A percentile compares a stretch with the other conserved stretches of the same genome.
These are phyloP conservation scores for Aspergillus sp. DNA, from an alignment of 2,329 filamentous ascomycete genomes.

Conservation along the genomic window DNA sequence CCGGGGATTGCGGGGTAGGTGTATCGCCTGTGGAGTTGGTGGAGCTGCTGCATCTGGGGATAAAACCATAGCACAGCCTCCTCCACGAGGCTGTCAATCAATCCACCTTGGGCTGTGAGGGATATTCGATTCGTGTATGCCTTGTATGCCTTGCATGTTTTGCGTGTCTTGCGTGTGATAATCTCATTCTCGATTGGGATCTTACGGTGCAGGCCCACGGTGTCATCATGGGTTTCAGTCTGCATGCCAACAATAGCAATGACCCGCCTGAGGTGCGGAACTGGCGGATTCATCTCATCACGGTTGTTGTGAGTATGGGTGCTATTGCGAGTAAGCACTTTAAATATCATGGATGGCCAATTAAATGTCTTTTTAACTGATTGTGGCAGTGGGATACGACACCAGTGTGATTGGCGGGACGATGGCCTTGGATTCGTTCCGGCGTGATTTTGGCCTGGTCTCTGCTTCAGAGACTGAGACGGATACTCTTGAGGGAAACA, in stretches of 20 bases:
- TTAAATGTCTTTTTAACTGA: neutral
- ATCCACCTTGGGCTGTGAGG: no score
- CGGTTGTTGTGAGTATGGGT: conserved; percentile 11
- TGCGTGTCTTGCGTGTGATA: no score
- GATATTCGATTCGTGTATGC: no score
- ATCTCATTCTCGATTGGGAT: no score
- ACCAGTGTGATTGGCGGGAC: conserved; percentile 13
- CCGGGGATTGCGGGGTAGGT: no score
- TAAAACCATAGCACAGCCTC: no score
- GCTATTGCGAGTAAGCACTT: conserved; percentile 8
- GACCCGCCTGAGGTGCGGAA: conserved; percentile 12
- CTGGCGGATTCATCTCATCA: conserved; percentile 12
- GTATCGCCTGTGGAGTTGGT: no score
- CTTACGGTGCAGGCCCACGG: no score
- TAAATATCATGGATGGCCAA: neutral
- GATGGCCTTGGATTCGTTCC: conserved; percentile 9
- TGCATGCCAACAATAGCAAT: conserved; percentile 14
- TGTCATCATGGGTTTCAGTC: conserved; percentile 14
- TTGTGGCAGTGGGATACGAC: conserved; percentile 11
- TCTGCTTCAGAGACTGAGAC: neutral
- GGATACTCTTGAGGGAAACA: conserved; percentile 12
- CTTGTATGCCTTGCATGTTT: no score
- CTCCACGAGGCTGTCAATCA: no score
- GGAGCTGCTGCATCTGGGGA: no score
- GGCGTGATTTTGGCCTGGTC: conserved; percentile 11